A percentile compares a stretch with the other conserved stretches of the same genome.
Conservation (phyloP, 2,329 filamentous ascomycete species). For the Bipolaris zeicola region DNA sequence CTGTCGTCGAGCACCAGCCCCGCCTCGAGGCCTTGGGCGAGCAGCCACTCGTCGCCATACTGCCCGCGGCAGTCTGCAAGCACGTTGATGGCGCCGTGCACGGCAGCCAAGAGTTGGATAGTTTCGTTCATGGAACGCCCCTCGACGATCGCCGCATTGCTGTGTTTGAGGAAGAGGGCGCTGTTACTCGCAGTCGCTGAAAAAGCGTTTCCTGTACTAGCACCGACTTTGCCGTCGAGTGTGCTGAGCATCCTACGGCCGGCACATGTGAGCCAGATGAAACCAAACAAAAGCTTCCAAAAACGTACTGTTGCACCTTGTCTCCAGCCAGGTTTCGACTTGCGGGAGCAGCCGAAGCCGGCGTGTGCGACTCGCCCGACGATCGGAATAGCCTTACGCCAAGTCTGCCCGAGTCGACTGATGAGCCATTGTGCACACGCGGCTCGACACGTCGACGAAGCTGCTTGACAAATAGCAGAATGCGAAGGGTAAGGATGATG, state of each 20-base stretch:
- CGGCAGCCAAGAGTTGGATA: conserved; percentile 32
- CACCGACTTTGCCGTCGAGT: conserved; percentile 26
- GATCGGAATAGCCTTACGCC: conserved; percentile 29
- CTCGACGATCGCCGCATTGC: conserved; percentile 35
- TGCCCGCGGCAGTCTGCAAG: conserved; percentile 33
- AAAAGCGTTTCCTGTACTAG: conserved; percentile 27
- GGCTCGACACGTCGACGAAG: conserved; percentile 47
- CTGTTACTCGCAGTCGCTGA: conserved; percentile 39
- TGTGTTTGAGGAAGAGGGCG: conserved; percentile 46
- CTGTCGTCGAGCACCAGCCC: conserved; percentile 43
- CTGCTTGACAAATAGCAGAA: conserved; percentile 47
- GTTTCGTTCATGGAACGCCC: conserved; percentile 37
- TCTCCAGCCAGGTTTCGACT: conserved; percentile 40
- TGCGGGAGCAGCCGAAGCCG: conserved; percentile 31
- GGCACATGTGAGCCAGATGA: conserved; percentile 37
- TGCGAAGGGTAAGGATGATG: conserved; percentile 46
- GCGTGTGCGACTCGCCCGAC: conserved; percentile 26
- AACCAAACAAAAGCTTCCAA: conserved; percentile 40
- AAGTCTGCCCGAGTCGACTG: conserved; percentile 27
- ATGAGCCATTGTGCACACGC: conserved; percentile 33
- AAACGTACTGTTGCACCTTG: conserved; percentile 47
- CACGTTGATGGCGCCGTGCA: conserved; percentile 42
- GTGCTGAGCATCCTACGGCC: conserved; percentile 37
- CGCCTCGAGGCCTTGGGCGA: conserved; percentile 36
- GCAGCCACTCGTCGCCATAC: conserved; percentile 41